Conservation (phyloP, 805 yeast species). For the Metschnikowia reukaufii region DNA sequence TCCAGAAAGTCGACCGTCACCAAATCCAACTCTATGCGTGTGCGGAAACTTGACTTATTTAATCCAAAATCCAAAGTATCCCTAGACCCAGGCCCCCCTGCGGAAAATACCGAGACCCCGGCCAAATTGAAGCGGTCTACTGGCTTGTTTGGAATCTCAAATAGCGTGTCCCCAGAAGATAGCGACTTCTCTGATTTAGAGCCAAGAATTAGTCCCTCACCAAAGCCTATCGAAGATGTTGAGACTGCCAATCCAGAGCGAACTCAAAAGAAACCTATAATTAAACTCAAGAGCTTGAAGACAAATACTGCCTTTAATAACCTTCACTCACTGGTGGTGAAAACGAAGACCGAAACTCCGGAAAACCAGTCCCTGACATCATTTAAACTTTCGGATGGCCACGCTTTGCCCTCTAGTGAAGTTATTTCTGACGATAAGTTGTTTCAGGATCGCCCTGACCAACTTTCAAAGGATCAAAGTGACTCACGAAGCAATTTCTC, state of each 20-base stretch:
- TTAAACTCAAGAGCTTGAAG: slow-evolving; percentile 24
- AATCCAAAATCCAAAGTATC: neutral
- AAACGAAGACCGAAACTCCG: no score
- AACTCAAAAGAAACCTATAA: slow-evolving; percentile 2
- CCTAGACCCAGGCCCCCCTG: neutral
- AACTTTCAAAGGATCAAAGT: neutral
- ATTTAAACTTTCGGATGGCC: neutral
- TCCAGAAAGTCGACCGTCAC: slow-evolving; percentile 43
- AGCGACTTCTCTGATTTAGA: slow-evolving; percentile 1
- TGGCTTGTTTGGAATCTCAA: neutral
- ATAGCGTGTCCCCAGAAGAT: neutral
- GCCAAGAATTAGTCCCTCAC: neutral
- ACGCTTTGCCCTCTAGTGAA: neutral
- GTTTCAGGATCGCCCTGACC: neutral
- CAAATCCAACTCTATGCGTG: slow-evolving; percentile 41
- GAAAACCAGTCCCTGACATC: no score
- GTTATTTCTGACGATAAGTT: neutral
- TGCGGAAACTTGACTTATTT: slow-evolving; percentile 41
- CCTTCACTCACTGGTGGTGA: slow-evolving; percentile 25
- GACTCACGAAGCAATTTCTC: slow-evolving; percentile 8
- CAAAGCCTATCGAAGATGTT: neutral
- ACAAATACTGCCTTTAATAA: slow-evolving; percentile 40
- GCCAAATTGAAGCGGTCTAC: neutral
- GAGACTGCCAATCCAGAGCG: neutral
- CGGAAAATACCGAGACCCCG: neutral